These are phyloP conservation scores for Talaromyces atroroseus DNA, from an alignment of 2,329 filamentous ascomycete species.

Conservation along the genomic window DNA sequence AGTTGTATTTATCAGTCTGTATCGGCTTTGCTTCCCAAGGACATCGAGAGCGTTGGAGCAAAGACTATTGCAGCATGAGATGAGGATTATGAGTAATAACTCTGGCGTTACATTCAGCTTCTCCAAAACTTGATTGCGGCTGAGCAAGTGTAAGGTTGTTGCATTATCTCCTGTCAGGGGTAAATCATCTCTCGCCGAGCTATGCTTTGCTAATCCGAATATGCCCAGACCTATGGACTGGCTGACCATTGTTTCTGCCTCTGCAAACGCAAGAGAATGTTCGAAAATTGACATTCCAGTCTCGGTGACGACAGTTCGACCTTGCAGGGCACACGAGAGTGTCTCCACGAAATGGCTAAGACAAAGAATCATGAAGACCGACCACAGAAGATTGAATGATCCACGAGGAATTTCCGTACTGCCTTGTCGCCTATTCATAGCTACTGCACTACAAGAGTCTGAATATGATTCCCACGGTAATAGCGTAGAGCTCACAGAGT, in stretches of 20 bases:
- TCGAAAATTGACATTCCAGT: conserved; percentile 96
- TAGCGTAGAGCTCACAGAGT: conserved; percentile 65
- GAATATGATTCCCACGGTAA: conserved; percentile 69
- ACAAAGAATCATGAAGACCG: conserved; percentile 49
- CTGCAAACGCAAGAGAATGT: conserved; percentile 90
- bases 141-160: conserved; percentile 34
- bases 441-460: conserved; percentile 67
- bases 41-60: conserved; percentile 79
- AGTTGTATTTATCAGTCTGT: conserved; percentile 78
- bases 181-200: conserved; percentile 40
- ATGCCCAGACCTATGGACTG: conserved; percentile 69
- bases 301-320: conserved; percentile 71
- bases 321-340: conserved; percentile 79
- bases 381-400: conserved; percentile 64
- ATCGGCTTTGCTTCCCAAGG: conserved; percentile 70
- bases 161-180: conserved; percentile 30
- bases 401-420: conserved; percentile 59
- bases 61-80: conserved; percentile 85
- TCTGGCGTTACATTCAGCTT: conserved; percentile 85
- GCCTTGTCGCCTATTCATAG: conserved; percentile 59
- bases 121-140: conserved; percentile 58
- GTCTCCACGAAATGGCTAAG: conserved; percentile 85
- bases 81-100: conserved; percentile 74
- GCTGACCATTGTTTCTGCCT: conserved; percentile 82
- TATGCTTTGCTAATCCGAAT: conserved; percentile 49